A percentile compares a stretch with the other conserved stretches of the same genome.
phyloP scores from a whole-genome alignment of 108 stramenopile species.

The Nannochloropsis granulata region DNA sequence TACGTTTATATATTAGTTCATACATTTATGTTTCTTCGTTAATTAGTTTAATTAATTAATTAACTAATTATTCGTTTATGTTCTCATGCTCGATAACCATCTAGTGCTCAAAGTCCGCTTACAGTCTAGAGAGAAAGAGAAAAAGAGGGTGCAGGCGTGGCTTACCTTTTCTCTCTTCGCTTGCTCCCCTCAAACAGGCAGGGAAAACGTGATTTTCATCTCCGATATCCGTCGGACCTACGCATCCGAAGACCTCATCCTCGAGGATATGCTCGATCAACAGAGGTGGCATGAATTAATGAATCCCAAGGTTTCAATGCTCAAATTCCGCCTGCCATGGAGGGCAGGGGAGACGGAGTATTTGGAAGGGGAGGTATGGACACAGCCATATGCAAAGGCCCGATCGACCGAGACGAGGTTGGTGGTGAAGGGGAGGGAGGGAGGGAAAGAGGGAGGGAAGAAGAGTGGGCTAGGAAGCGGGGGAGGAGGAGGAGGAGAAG shows the following conservation, averaged over 20 bases:
- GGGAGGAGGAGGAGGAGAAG: not conserved
- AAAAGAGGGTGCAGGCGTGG: not conserved
- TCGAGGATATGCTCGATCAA: not conserved
- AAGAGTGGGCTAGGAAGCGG: not conserved
- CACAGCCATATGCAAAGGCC: not conserved
- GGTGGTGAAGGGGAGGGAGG: not conserved
- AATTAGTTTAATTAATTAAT: too few species aligned
- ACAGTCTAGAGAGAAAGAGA: not conserved
- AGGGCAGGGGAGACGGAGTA: constrained; percentile 2
- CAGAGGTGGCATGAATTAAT: not conserved
- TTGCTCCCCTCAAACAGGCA: not conserved
- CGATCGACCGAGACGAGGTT: not conserved
- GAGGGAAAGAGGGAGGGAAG: not conserved
- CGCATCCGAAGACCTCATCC: not conserved
- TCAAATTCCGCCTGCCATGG: constrained; percentile 18
- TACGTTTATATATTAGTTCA: too few species aligned
- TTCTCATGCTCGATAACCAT: too few species aligned
- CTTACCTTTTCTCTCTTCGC: not conserved
- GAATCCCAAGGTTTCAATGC: not conserved
- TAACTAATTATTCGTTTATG: too few species aligned
- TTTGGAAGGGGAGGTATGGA: not conserved
- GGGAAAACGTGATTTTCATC: not conserved
- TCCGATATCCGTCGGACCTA: not conserved
- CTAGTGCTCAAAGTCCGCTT: too few species aligned
- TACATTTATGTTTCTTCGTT: too few species aligned